phyloP scores from a whole-genome alignment of 768 basidiomycete species.

The Leccinum boreale region DNA sequence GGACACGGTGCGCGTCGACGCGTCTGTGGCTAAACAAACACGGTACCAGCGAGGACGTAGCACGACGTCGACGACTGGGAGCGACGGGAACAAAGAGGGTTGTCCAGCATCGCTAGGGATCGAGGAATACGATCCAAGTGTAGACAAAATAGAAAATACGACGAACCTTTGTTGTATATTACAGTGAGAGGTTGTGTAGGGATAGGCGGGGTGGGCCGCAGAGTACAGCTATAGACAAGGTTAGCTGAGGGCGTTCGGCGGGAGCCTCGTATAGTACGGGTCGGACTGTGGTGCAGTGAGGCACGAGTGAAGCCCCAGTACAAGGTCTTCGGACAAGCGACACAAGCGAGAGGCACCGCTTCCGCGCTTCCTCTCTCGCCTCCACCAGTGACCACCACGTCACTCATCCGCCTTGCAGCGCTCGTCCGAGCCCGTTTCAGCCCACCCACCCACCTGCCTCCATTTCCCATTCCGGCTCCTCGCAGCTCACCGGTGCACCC shows the following conservation, averaged over 20 bases:
- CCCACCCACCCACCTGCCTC: too few species aligned
- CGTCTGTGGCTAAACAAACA: constrained; percentile 39
- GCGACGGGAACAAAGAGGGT: constrained; percentile 8
- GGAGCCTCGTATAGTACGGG: constrained; percentile 38
- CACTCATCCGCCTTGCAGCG: too few species aligned
- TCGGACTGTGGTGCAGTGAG: constrained; percentile 25
- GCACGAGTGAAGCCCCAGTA: too few species aligned
- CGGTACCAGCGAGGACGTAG: constrained; percentile 14
- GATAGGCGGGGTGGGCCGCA: constrained; percentile 33
- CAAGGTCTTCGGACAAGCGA: constrained; percentile 27
- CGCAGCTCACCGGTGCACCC: too few species aligned
- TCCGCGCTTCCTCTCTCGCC: too few species aligned
- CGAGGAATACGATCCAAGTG: constrained; percentile 22
- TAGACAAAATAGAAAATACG: constrained; percentile 17
- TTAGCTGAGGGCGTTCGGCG: constrained; percentile 36
- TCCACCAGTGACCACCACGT: too few species aligned
- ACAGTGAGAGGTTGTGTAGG: constrained; percentile 21
- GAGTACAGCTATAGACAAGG: constrained; percentile 37
- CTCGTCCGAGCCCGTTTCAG: too few species aligned
- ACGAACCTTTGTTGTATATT: constrained; percentile 31
- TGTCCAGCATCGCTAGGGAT: constrained; percentile 17
- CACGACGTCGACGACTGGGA: constrained; percentile 27
- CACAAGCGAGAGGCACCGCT: constrained; percentile 6
- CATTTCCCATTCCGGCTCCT: too few species aligned
- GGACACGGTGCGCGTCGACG: constrained; percentile 33